These are phyloP conservation scores for Crithidia mellificae DNA, from an alignment of 208 protist species.

Conservation along the genomic window DNA sequence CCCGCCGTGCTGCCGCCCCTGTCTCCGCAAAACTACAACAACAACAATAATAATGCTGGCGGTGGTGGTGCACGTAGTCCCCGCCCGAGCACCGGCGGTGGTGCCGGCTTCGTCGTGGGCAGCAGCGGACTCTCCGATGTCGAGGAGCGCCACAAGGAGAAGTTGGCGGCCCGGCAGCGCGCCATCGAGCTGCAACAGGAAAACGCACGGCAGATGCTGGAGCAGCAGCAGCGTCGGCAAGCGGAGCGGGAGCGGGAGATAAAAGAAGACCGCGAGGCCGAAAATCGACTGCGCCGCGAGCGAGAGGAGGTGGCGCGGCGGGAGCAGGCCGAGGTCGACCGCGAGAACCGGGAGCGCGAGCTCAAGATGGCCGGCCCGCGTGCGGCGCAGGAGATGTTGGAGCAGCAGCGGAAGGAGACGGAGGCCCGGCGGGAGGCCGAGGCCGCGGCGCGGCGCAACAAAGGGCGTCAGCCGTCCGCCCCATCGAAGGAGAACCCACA, in stretches of 20 bases:
- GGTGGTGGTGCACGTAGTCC: slow-evolving; percentile 8
- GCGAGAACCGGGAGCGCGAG: slow-evolving; percentile 46
- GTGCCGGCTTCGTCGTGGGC: slow-evolving; percentile 24
- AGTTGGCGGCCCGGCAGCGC: slow-evolving; percentile 42
- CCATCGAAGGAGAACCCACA: no score
- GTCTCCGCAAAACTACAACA: background rate
- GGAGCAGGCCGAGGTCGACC: slow-evolving; percentile 55
- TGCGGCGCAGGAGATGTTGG: slow-evolving; percentile 28
- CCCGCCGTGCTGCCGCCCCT: slow-evolving; percentile 20
- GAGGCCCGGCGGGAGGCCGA: slow-evolving; percentile 31
- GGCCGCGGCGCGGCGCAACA: slow-evolving; percentile 32
- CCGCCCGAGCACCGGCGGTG: slow-evolving; percentile 17
- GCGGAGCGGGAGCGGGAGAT: slow-evolving; percentile 43
- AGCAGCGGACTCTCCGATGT: slow-evolving; percentile 30
- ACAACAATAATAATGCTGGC: background rate
- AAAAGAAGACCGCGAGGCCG: slow-evolving; percentile 46
- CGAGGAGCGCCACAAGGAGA: slow-evolving; percentile 30
- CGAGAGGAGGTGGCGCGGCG: slow-evolving; percentile 42
- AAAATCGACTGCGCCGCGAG: slow-evolving; percentile 52
- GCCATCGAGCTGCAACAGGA: slow-evolving; percentile 75
- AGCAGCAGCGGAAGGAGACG: slow-evolving; percentile 32
- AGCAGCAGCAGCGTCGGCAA: slow-evolving; percentile 50
- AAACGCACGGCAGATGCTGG: slow-evolving; percentile 66
- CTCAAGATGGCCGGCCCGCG: slow-evolving; percentile 40
- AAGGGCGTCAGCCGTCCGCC: background rate